Conservation (phyloP, 768 basidiomycete species). For the Lactarius hatsudake region DNA sequence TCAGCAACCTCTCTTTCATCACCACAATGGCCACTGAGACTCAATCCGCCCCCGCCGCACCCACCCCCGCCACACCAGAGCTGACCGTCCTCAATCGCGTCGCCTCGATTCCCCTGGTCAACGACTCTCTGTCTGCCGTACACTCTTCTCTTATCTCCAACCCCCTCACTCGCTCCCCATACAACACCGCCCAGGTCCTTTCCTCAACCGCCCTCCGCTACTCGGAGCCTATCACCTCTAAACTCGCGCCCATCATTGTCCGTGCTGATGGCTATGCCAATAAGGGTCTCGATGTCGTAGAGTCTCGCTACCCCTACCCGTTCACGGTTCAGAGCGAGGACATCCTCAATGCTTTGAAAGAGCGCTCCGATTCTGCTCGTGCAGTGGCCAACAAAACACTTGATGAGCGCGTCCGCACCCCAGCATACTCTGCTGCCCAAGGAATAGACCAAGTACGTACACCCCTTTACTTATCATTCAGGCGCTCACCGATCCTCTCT, state of each 20-base stretch:
- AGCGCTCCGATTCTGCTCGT: conserved; percentile 53
- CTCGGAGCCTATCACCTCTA: conserved; percentile 63
- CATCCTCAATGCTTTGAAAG: conserved; percentile 56
- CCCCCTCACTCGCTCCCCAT: conserved; percentile 60
- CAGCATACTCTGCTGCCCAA: conserved; percentile 59
- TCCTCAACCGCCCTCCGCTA: conserved; percentile 42
- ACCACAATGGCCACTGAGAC: conserved; percentile 40
- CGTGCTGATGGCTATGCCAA: conserved; percentile 67
- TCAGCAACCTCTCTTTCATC: background rate
- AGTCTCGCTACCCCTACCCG: conserved; percentile 71
- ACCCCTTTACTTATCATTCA: conserved; percentile 7
- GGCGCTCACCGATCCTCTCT: conserved; percentile 10
- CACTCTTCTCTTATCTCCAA: conserved; percentile 59
- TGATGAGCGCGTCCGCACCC: conserved; percentile 62
- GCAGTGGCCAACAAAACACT: conserved; percentile 60
- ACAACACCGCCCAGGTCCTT: conserved; percentile 60
- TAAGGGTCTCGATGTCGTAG: conserved; percentile 70
- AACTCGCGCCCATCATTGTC: conserved; percentile 62
- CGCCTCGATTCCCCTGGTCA: conserved; percentile 70
- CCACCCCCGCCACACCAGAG: conserved; percentile 40
- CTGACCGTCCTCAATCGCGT: conserved; percentile 62
- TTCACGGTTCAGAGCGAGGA: conserved; percentile 76
- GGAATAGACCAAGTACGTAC: conserved; percentile 69
- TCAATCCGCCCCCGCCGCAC: conserved; percentile 29
- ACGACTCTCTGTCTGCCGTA: conserved; percentile 57